Percentiles rank a stretch among this genome's conserved stretches.
Conservation (phyloP, 331 rosid genomes). For the Saraca asoca region DNA sequence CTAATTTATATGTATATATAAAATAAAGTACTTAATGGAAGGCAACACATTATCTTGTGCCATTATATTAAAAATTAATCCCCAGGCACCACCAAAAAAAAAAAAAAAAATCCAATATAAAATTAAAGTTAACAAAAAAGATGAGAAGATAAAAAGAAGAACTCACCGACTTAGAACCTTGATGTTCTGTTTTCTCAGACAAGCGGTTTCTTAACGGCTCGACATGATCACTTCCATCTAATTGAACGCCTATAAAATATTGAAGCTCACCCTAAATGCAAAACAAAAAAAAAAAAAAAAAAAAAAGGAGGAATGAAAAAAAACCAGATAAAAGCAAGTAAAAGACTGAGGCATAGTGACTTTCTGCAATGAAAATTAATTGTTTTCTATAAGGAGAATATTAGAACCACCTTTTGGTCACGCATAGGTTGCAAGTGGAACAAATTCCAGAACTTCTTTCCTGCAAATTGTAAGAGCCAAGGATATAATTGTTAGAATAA, state of each 20-base stretch:
- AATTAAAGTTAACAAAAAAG: neutral
- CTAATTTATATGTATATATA: neutral
- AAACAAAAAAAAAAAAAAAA: no score
- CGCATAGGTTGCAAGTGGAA: slow-evolving; percentile 98
- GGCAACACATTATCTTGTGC: slow-evolving; percentile 20
- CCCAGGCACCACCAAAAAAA: neutral
- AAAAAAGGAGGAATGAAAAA: neutral
- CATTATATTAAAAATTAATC: neutral
- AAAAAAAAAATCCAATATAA: neutral
- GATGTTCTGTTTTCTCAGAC: slow-evolving; percentile 61
- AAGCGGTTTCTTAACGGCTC: slow-evolving; percentile 67
- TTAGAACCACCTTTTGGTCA: slow-evolving; percentile 69
- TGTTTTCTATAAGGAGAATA: slow-evolving; percentile 21
- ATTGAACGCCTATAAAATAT: slow-evolving; percentile 93
- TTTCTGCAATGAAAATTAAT: slow-evolving; percentile 20
- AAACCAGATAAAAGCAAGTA: neutral
- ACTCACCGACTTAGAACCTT: slow-evolving; percentile 71
- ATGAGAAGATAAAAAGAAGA: slow-evolving; percentile 6
- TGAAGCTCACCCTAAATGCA: slow-evolving; percentile 86
- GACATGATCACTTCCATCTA: slow-evolving; percentile 88
- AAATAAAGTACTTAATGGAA: neutral
- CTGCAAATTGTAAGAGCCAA: slow-evolving; percentile 44
- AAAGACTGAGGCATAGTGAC: slow-evolving; percentile 5
- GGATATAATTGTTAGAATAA: neutral
- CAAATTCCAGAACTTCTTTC: slow-evolving; percentile 90